These are phyloP conservation scores for Lolium multiflorum DNA, from an alignment of 176 grass and related monocot genomes.

Conservation along the genomic window DNA sequence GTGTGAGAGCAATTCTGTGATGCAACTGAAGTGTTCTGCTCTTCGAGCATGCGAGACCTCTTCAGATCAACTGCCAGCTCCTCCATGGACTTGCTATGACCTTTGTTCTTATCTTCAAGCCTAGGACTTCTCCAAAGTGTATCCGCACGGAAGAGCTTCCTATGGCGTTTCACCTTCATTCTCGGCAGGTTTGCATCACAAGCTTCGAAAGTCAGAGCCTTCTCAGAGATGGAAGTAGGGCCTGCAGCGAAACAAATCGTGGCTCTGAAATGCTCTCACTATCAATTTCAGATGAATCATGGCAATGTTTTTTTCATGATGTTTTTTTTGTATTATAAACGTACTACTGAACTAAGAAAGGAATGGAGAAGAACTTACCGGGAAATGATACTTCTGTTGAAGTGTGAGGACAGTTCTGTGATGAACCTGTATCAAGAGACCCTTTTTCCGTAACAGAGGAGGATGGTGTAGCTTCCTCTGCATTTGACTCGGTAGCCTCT, in stretches of 20 bases:
- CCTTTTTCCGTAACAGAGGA: background rate
- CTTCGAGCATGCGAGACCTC: background rate
- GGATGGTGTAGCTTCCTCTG: slow-evolving; percentile 12
- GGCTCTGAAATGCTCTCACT: background rate
- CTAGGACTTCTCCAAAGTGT: background rate
- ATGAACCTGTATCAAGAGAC: background rate
- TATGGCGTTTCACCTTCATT: background rate
- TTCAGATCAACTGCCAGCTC: background rate
- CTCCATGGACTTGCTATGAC: background rate
- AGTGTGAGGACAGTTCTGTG: background rate
- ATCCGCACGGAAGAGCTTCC: background rate
- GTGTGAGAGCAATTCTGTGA: background rate
- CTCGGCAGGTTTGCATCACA: background rate
- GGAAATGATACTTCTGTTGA: background rate
- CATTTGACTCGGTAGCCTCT: background rate
- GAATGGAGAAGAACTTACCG: background rate
- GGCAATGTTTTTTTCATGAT: background rate
- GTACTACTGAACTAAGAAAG: background rate
- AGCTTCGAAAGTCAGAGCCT: background rate
- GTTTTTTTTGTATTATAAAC: background rate
- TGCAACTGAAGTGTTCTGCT: background rate
- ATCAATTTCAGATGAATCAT: background rate
- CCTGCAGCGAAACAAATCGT: background rate
- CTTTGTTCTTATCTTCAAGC: slow-evolving; percentile 17
- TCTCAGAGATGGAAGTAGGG: background rate